Base-by-base conservation (phyloP, 129 eudicot genomes). In the Flaveria bidentis region DNA sequence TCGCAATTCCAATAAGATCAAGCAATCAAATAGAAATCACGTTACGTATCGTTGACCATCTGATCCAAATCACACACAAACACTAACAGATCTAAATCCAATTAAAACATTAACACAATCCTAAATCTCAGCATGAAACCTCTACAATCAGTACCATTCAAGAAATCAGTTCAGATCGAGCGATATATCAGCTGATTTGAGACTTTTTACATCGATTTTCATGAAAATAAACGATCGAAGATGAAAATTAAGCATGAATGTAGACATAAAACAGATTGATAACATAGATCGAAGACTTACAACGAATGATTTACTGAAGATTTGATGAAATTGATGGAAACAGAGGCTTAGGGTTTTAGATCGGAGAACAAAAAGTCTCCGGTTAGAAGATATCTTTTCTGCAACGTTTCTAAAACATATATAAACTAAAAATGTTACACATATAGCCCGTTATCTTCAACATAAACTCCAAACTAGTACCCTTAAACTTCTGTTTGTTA, bases 251-350 rank as follows among this genome's bases (percentile, higher is more conserved):
- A 42, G 69, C 69, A 22, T 77, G 20, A 25, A 68, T 41, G 9
- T 67, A 68, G 8, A 55, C 46, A 44, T 55, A 44, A 56, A 56
- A 6, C 41, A 77, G 61, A 69, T 69, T 28, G 10, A 44, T 44
- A 44, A 44, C 14, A 61, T 45, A 56, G 75, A 78, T 69, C 62
- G 49, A 69, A 5, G 62, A 78, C 76, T 69, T 78, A 78, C 82
- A 57, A 13, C 13, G 68, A 46, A 42, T 77, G 70, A 69, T 9
- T 69, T 58, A 12, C 5, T 8, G 23, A 36, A 58, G 7, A 78
- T 69, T 69, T 44, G 76, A 57, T 57, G 50, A 4, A 28, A 58
- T 17, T 16, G 13, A 52, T 5, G 5, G 61, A 62, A 55, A n/a
- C 22, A 5, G 76, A 45, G 52, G 15, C 53, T 69, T 69, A 78